A percentile compares a stretch with the other conserved stretches of the same genome.
phyloP scores from a whole-genome alignment of 73 alveolate genomes.

The Paramecium tetraurelia region DNA sequence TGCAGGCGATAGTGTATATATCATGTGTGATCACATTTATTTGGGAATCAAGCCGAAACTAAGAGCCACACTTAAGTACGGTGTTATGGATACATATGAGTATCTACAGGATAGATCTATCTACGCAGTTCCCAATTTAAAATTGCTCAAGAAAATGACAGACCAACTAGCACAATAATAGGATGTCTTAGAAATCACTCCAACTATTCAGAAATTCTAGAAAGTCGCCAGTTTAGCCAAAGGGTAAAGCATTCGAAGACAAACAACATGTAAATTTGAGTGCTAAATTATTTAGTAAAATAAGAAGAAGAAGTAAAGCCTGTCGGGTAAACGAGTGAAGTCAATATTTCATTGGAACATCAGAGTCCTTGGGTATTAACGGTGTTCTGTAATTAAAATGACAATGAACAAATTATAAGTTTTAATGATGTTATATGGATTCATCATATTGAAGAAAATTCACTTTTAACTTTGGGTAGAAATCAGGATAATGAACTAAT shows the following conservation, averaged over 20 bases:
- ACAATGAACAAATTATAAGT: background rate
- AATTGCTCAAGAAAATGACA: background rate
- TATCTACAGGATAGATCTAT: background rate
- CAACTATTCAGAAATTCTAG: background rate
- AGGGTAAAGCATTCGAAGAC: background rate
- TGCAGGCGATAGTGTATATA: conserved; percentile 48
- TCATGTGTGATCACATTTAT: background rate
- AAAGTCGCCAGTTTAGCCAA: conserved; percentile 4
- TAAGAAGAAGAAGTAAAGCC: background rate
- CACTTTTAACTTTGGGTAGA: background rate
- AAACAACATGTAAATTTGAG: background rate
- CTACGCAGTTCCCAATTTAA: conserved; percentile 27
- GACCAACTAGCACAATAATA: background rate
- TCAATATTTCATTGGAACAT: background rate
- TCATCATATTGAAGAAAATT: conserved; percentile 46
- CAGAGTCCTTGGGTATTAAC: conserved; percentile 38
- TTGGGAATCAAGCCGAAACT: conserved; percentile 28
- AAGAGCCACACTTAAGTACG: background rate
- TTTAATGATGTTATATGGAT: conserved; percentile 39
- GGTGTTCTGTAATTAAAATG: conserved; percentile 5
- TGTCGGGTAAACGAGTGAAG: background rate
- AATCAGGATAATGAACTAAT: conserved; percentile 28
- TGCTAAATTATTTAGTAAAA: background rate
- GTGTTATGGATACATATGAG: background rate
- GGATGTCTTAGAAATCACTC: background rate